phyloP scores from a whole-genome alignment of 208 protist species.

The Leptomonas seymouri region DNA sequence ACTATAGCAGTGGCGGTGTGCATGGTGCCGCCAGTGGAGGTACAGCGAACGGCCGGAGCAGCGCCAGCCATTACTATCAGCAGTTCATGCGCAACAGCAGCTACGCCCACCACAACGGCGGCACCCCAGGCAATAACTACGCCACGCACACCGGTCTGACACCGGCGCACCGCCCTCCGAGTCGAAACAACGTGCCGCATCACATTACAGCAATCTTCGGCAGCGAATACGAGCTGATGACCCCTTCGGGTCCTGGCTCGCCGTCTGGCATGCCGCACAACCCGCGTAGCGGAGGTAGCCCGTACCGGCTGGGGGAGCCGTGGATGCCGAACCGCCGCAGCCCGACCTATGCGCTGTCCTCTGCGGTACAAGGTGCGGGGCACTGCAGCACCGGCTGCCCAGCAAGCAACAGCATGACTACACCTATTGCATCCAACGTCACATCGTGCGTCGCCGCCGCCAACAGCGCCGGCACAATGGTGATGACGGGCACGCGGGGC shows the following conservation, averaged over 20 bases:
- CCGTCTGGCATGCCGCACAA: constrained; percentile 30
- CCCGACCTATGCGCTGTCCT: constrained; percentile 17
- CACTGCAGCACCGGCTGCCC: background rate
- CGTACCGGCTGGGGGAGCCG: constrained; percentile 26
- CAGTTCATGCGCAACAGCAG: constrained; percentile 30
- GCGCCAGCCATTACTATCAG: constrained; percentile 23
- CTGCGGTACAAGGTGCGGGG: background rate
- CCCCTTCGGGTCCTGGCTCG: constrained; percentile 25
- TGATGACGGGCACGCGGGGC: constrained; percentile 18
- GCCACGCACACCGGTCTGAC: constrained; percentile 18
- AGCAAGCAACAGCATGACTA: background rate
- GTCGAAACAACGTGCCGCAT: constrained; percentile 26
- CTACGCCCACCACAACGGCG: constrained; percentile 22
- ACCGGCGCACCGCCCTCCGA: constrained; percentile 27
- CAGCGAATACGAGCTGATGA: constrained; percentile 35
- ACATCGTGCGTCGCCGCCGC: constrained; percentile 5
- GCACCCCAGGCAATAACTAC: constrained; percentile 22
- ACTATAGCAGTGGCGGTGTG: background rate
- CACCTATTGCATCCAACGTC: background rate
- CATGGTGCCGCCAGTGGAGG: too few species aligned
- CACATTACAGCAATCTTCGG: constrained; percentile 33
- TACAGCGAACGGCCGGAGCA: constrained; percentile 12
- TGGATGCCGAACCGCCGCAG: constrained; percentile 32
- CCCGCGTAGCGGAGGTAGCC: constrained; percentile 27
- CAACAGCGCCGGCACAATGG: constrained; percentile 20